Percentiles rank a stretch among this genome's conserved stretches.
Evolutionary conservation across 164 flowering plant genomes (phyloP).

Genomic region (Chimonanthus praecox): DNA sequence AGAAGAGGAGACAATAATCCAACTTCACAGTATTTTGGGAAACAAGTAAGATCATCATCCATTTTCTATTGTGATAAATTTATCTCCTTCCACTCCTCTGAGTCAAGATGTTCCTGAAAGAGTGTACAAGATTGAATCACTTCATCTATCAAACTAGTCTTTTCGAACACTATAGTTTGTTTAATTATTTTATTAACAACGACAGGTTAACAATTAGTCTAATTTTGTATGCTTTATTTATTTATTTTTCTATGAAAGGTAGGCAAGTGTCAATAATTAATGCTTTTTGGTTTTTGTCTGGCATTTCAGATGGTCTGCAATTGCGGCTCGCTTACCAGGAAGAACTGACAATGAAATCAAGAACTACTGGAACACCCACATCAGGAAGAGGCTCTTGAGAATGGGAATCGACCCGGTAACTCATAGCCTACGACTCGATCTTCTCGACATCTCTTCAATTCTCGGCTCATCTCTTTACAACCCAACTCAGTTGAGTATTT

Average conservation of each 20-base stretch:
- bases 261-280: neutral
- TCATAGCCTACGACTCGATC: slow-evolving; percentile 75
- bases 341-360: slow-evolving; percentile 92
- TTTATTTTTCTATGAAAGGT: neutral
- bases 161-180: no score
- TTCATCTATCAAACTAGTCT: no score
- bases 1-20: slow-evolving; percentile 69
- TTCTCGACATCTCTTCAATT: slow-evolving; percentile 65
- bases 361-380: slow-evolving; percentile 97
- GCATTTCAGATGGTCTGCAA: slow-evolving; percentile 74
- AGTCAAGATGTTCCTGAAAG: no score
- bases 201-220: no score
- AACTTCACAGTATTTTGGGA: slow-evolving; percentile 53
- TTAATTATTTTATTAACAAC: no score
- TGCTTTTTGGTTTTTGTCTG: neutral
- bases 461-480: slow-evolving; percentile 41
- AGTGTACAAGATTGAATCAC: neutral
- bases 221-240: no score
- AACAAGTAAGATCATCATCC: slow-evolving; percentile 47
- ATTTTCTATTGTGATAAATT: neutral
- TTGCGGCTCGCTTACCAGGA: slow-evolving; percentile 88
- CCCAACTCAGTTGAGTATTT: slow-evolving; percentile 42
- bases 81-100: no score
- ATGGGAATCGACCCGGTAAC: slow-evolving; percentile 96
- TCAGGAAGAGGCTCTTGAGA: slow-evolving; percentile 73